Conservation (phyloP, 768 basidiomycete species). For the Lentinula lateritia region DNA sequence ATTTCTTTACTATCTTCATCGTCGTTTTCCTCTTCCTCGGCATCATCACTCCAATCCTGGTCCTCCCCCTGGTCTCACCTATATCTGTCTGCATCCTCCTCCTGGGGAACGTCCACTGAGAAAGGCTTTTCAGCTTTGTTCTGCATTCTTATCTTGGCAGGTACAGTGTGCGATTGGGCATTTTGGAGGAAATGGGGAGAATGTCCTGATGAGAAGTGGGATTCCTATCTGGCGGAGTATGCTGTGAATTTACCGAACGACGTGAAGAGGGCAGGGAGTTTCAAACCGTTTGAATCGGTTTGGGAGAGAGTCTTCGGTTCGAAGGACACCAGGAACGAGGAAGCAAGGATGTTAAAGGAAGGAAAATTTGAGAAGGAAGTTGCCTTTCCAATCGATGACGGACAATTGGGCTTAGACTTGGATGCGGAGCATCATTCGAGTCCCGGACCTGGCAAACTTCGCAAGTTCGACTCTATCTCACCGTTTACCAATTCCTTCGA, state of each 20-base stretch:
- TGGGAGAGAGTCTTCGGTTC: slow-evolving; percentile 40
- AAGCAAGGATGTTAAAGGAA: too few relatives aligned
- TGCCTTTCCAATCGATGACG: slow-evolving; percentile 15
- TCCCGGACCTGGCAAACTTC: neutral
- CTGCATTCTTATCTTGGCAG: slow-evolving; percentile 43
- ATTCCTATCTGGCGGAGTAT: slow-evolving; percentile 58
- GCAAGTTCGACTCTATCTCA: slow-evolving; percentile 16
- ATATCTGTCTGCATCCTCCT: slow-evolving; percentile 35
- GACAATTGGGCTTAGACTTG: slow-evolving; percentile 18
- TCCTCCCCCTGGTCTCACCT: slow-evolving; percentile 58
- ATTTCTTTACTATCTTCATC: slow-evolving; percentile 45
- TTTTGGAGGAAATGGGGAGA: slow-evolving; percentile 52
- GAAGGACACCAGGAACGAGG: too few relatives aligned
- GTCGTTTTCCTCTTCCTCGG: too few relatives aligned
- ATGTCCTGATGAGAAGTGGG: slow-evolving; percentile 75
- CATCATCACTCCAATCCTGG: slow-evolving; percentile 38
- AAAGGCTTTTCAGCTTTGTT: slow-evolving; percentile 55
- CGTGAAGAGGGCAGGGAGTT: slow-evolving; percentile 50
- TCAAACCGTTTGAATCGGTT: slow-evolving; percentile 45
- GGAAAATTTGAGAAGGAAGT: too few relatives aligned
- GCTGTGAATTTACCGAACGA: slow-evolving; percentile 47
- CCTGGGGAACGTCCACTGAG: slow-evolving; percentile 52
- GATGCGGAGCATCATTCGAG: slow-evolving; percentile 12
- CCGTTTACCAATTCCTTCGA: slow-evolving; percentile 1
- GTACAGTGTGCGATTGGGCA: slow-evolving; percentile 50